Percentiles rank a stretch among this genome's conserved stretches.
Evolutionary conservation across 805 yeast genomes (phyloP).

Genomic region (Candida gorgasii): DNA sequence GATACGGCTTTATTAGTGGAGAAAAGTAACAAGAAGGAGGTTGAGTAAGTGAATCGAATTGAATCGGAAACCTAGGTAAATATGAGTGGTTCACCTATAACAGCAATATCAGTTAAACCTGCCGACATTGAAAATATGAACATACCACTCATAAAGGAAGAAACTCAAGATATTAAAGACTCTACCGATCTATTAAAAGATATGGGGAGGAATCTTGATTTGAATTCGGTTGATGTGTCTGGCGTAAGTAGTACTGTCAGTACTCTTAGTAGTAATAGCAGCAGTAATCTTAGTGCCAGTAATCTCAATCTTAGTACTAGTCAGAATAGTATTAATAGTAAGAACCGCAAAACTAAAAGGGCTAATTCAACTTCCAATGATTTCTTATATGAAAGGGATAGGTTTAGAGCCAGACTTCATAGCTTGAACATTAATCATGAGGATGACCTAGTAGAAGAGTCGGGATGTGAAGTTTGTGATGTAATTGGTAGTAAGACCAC

Average conservation of each 20-base stretch:
- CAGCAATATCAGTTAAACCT: slow-evolving; percentile 2
- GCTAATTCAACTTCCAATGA: slow-evolving; percentile 44
- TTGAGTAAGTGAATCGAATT: no score
- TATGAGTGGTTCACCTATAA: slow-evolving; percentile 5
- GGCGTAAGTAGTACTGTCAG: no score
- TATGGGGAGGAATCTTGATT: not conserved
- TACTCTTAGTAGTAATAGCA: not conserved
- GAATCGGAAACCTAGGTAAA: no score
- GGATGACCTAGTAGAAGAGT: slow-evolving; percentile 8
- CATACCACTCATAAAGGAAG: not conserved
- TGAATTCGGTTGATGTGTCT: no score
- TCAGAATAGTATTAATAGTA: not conserved
- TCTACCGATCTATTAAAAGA: not conserved
- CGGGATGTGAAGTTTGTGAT: slow-evolving; percentile 36
- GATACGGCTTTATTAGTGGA: not conserved
- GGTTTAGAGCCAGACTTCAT: slow-evolving; percentile 41
- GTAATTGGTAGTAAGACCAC: slow-evolving; percentile 39
- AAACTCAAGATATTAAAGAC: not conserved
- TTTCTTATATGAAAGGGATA: slow-evolving; percentile 38
- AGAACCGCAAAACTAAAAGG: slow-evolving; percentile 24
- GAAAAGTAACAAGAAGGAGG: no score
- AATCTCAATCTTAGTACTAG: not conserved
- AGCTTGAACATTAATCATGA: slow-evolving; percentile 26
- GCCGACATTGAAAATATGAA: not conserved
- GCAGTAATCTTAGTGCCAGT: not conserved